phyloP scores from a whole-genome alignment of 73 alveolate genomes.

The Tetrahymena elliotti region DNA sequence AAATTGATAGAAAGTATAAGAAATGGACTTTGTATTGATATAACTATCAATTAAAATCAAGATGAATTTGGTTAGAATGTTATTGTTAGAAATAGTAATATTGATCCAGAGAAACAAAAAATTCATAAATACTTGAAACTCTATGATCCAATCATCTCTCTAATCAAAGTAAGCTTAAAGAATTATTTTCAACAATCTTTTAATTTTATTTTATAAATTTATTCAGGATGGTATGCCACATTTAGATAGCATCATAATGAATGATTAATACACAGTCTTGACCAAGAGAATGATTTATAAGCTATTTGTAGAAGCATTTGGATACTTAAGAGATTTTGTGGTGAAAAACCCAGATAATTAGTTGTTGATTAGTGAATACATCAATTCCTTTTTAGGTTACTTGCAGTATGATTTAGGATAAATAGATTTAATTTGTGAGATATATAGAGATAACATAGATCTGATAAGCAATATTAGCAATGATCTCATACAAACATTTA shows the following conservation, averaged over 20 bases:
- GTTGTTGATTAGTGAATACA: neutral
- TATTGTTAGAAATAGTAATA: neutral
- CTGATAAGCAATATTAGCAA: constrained; percentile 10
- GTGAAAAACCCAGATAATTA: constrained; percentile 28
- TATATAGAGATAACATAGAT: constrained; percentile 31
- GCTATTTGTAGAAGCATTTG: constrained; percentile 18
- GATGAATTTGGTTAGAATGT: neutral
- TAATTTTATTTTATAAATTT: neutral
- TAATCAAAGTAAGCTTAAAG: neutral
- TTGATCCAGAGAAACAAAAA: neutral
- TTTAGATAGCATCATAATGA: neutral
- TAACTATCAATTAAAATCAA: neutral
- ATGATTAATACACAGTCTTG: neutral
- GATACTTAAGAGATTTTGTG: constrained; percentile 24
- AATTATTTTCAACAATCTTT: neutral
- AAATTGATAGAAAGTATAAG: neutral
- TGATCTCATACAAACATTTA: constrained; percentile 8
- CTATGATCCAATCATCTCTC: constrained; percentile 5
- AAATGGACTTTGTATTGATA: neutral
- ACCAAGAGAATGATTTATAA: constrained; percentile 7
- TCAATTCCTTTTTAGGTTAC: constrained; percentile 4
- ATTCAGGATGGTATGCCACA: constrained; percentile 1
- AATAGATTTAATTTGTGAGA: constrained; percentile 51
- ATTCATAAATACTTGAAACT: neutral
- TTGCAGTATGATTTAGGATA: constrained; percentile 40